Conservation (phyloP, 208 protist species). For the Crithidia mellificae region DNA sequence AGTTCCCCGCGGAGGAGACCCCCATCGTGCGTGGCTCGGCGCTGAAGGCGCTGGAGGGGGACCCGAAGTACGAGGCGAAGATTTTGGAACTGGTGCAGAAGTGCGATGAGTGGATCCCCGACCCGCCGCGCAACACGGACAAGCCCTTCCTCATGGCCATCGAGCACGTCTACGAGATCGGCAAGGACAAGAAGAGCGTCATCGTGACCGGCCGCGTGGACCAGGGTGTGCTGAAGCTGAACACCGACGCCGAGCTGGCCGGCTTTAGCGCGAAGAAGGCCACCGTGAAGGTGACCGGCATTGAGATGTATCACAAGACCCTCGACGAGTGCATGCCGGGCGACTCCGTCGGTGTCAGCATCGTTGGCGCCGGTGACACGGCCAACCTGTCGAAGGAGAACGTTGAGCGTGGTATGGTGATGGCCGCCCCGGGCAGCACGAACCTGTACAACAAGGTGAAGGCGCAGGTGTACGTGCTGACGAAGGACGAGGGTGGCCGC, state of each 20-base stretch:
- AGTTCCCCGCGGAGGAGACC: slow-evolving; percentile 93
- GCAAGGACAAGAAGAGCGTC: slow-evolving; percentile 94
- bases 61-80: slow-evolving; percentile 90
- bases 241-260: slow-evolving; percentile 96
- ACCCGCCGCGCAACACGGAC: slow-evolving; percentile 93
- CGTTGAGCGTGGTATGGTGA: slow-evolving; percentile 94
- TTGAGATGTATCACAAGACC: slow-evolving; percentile 98
- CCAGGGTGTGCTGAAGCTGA: slow-evolving; percentile 93
- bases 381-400: slow-evolving; percentile 95
- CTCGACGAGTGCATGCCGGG: slow-evolving; percentile 95
- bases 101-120: slow-evolving; percentile 93
- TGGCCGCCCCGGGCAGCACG: slow-evolving; percentile 92
- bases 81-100: slow-evolving; percentile 95
- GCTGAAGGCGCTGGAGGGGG: slow-evolving; percentile 95
- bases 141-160: slow-evolving; percentile 98
- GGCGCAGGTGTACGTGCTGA: slow-evolving; percentile 98
- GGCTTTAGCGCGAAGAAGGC: slow-evolving; percentile 90
- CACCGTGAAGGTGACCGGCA: slow-evolving; percentile 91
- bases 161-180: slow-evolving; percentile 94
- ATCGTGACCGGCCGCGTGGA: slow-evolving; percentile 97
- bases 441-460: slow-evolving; percentile 94
- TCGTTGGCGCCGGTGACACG: slow-evolving; percentile 88
- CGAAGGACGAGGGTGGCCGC: slow-evolving; percentile 98
- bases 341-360: slow-evolving; percentile 97
- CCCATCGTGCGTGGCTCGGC: slow-evolving; percentile 94